Conservation (phyloP, 1,284 basidiomycete genomes). For the Cronartium quercuum region DNA sequence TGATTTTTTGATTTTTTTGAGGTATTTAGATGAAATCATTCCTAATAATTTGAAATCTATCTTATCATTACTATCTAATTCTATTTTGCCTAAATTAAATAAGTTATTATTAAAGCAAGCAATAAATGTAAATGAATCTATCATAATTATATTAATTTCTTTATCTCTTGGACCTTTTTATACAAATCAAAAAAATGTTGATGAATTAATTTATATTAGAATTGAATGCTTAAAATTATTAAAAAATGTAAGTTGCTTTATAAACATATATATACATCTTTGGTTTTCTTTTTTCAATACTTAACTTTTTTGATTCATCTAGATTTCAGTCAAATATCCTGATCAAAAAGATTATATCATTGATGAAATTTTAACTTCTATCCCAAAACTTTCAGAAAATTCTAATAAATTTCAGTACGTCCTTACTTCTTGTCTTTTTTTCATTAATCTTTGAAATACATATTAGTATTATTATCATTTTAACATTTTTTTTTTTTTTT, state of each 20-base stretch:
- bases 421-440: constrained; percentile 39
- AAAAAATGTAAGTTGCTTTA: constrained; percentile 3
- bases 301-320: constrained; percentile 36
- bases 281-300: background rate
- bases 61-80: constrained; percentile 5
- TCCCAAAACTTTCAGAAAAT: constrained; percentile 47
- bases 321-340: constrained; percentile 46
- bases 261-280: background rate
- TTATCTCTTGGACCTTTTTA: constrained; percentile 4
- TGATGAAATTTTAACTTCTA: constrained; percentile 47
- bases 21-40: too few relatives aligned
- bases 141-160: constrained; percentile 16
- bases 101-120: too few relatives aligned
- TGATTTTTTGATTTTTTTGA: too few relatives aligned
- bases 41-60: background rate
- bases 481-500: background rate
- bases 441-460: background rate
- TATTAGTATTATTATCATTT: background rate
- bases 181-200: constrained; percentile 8
- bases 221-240: constrained; percentile 38
- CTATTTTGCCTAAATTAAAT: constrained; percentile 26
- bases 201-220: constrained; percentile 19
- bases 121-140: constrained; percentile 6
- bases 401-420: constrained; percentile 43
- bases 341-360: constrained; percentile 48